A percentile compares a stretch with the other conserved stretches of the same genome.
Evolutionary conservation across 345 rosid species (phyloP).

Genomic region (Anastatica hierochuntica): DNA sequence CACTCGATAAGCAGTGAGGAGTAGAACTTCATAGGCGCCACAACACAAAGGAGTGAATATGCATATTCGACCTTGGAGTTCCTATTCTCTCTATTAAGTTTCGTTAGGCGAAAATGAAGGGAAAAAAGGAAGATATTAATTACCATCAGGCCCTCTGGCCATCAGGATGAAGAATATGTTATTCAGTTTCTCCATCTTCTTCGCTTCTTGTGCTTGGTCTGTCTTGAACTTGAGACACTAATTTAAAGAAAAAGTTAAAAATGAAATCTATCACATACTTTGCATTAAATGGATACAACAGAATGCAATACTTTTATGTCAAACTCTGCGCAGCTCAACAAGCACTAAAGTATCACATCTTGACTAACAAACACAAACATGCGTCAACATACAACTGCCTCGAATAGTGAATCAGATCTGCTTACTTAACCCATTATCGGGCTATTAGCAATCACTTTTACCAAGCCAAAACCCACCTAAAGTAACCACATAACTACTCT

Average conservation of each 20-base stretch:
- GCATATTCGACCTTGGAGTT: not conserved
- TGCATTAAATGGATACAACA: too few relatives aligned
- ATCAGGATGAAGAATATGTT: slow-evolving; percentile 83
- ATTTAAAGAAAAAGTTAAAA: not conserved
- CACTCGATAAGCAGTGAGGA: not conserved
- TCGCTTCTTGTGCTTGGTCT: slow-evolving; percentile 94
- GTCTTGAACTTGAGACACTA: slow-evolving; percentile 98
- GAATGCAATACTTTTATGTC: not conserved
- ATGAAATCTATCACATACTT: too few relatives aligned
- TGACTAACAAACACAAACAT: slow-evolving; percentile 8
- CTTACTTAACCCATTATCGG: too few relatives aligned
- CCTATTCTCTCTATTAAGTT: too few relatives aligned
- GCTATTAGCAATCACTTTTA: slow-evolving; percentile 1
- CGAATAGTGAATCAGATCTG: not conserved
- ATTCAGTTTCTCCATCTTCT: slow-evolving; percentile 96
- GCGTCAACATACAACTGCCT: not conserved
- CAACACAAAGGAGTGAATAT: not conserved
- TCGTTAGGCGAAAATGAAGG: too few relatives aligned
- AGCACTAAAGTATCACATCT: too few relatives aligned
- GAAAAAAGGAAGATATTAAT: not conserved
- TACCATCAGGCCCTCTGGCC: slow-evolving; percentile 97
- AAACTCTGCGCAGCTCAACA: not conserved
- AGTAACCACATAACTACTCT: not conserved
- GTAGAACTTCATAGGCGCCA: not conserved
- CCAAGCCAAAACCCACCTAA: not conserved